Evolutionary conservation across 2,329 filamentous ascomycete species (phyloP).

Genomic region (Xylariales sp.): DNA sequence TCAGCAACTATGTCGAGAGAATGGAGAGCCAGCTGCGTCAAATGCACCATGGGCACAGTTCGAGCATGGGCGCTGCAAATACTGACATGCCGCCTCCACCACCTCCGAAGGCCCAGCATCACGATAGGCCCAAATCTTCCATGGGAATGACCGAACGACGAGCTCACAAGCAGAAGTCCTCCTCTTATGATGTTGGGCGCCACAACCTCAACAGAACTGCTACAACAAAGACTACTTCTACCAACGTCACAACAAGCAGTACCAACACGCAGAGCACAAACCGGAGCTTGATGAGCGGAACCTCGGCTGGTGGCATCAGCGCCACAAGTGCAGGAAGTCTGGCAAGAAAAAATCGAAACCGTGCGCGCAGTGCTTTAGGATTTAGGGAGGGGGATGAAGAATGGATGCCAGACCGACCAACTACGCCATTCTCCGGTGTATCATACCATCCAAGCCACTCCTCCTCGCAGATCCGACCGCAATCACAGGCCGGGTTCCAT

Average conservation of each 20-base stretch:
- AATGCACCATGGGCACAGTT: constrained; percentile 62
- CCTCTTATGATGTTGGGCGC: constrained; percentile 71
- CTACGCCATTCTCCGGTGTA: constrained; percentile 69
- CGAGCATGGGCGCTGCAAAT: constrained; percentile 34
- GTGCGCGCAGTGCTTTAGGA: constrained; percentile 63
- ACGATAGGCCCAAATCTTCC: constrained; percentile 55
- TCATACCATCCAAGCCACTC: constrained; percentile 89
- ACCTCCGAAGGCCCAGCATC: constrained; percentile 45
- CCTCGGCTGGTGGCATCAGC: constrained; percentile 85
- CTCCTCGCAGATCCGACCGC: constrained; percentile 49
- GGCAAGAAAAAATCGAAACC: constrained; percentile 64
- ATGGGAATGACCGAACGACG: constrained; percentile 43
- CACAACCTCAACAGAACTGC: constrained; percentile 71
- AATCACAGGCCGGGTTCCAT: constrained; percentile 62
- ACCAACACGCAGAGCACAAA: constrained; percentile 74
- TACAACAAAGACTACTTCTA: constrained; percentile 83
- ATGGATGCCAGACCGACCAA: constrained; percentile 50
- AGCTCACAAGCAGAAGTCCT: constrained; percentile 65
- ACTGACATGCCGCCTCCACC: constrained; percentile 31
- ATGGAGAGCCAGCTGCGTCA: constrained; percentile 81
- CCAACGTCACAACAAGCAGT: constrained; percentile 62
- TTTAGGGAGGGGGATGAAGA: constrained; percentile 45
- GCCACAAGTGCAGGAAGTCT: constrained; percentile 93
- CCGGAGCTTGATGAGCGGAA: constrained; percentile 88
- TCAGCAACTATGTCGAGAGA: constrained; percentile 82